Conservation (phyloP, 192 early-diverging fungal genomes). For the Linnemannia schmuckeri region DNA sequence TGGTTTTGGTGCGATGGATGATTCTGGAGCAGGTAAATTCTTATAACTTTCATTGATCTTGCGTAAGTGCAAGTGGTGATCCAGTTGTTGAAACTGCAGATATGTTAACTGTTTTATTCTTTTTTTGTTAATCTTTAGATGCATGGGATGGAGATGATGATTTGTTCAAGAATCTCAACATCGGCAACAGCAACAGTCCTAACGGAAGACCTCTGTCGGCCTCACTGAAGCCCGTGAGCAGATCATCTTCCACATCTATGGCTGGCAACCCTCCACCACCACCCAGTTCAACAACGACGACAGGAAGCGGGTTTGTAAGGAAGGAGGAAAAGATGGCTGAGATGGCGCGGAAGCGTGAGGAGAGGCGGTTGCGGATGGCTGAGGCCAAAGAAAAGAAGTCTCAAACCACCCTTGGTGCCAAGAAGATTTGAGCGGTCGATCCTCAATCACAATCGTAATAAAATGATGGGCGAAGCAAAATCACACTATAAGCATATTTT, state of each 20-base stretch:
- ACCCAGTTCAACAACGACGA: constrained; percentile 2
- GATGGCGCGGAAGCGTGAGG: constrained; percentile 65
- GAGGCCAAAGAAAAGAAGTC: constrained; percentile 59
- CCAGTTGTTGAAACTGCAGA: neutral
- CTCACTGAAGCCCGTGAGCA: neutral
- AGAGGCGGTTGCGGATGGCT: constrained; percentile 63
- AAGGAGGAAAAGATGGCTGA: constrained; percentile 68
- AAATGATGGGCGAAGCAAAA: neutral
- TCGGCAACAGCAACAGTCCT: neutral
- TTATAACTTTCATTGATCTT: neutral
- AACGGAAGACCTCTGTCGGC: constrained; percentile 15
- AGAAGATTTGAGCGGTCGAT: constrained; percentile 47
- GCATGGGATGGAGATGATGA: constrained; percentile 57
- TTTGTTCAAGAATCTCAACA: constrained; percentile 42
- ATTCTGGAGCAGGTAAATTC: constrained; percentile 20
- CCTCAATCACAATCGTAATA: neutral
- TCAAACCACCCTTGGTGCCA: constrained; percentile 57
- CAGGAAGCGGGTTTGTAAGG: constrained; percentile 22
- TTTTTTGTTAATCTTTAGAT: constrained; percentile 13
- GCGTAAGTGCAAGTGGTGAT: neutral
- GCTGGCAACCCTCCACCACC: neutral
- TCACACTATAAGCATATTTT: no score
- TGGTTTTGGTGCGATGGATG: constrained; percentile 47
- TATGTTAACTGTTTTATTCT: neutral
- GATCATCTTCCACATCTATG: constrained; percentile 16